Evolutionary conservation across 805 yeast genomes (phyloP), one percentile per base, ranked within the genome.

Genomic region (Candida koratica): DNA sequence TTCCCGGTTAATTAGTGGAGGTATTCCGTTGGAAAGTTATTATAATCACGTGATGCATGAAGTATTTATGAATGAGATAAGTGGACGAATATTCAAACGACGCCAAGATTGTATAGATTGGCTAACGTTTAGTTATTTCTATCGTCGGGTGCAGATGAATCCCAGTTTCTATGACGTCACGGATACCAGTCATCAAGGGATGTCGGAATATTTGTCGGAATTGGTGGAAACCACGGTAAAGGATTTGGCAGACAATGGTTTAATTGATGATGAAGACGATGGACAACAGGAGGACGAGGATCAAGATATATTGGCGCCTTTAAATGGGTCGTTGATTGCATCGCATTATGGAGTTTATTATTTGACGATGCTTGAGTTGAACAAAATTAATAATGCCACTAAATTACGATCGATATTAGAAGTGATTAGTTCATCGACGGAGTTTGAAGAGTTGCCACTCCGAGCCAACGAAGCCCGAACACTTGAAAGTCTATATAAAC

Each of bases 21-120:
- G 95, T 0, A 55, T 87, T 9, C 97, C 97, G 0, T 64, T 87
- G 17, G 98, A 94, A 56, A 86, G 96, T 58, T 75, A 71, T 47
- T 52, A 88, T 44, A 73, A 72, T 38, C 58, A 64, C 12, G 60
- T 61, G 37, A 45, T 88, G 10, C 80, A 75, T 41, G 97, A 93
- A 53, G 68, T 75, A 0, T 70, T 90, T 23, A 56, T 84, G 27
- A 73, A 77, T 29, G 97, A 86, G 47, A 79, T 88, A n/a, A 74
- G 84, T 24, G 73, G 79, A 5, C 66, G 75, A 2, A 66, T 79
- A 10, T 72, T 90, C 39, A 70, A 66, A 30, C 67, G 75, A 6
- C 77, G 84, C 51, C 96, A 89, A 49, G 93, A 84, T 46, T 85
- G 95, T 48, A 75, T 93, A 41, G 96, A 90, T 50, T 87, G 95